Conservation (phyloP, 2,329 filamentous ascomycete genomes). For the Xylariaceae sp. region DNA sequence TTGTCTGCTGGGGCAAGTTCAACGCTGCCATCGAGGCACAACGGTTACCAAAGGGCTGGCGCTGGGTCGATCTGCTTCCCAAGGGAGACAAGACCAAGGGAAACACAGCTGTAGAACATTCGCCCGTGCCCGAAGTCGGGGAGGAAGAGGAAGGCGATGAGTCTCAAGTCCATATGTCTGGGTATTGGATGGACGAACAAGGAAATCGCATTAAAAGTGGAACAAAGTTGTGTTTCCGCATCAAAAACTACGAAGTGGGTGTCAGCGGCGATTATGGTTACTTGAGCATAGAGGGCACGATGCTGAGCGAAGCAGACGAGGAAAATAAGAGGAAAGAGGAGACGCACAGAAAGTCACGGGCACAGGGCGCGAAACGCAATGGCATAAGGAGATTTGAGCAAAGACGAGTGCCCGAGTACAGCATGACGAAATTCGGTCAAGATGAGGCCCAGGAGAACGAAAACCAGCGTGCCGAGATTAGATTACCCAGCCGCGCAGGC, state of each 20-base stretch:
- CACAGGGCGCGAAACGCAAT: conserved; percentile 37
- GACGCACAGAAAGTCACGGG: conserved; percentile 37
- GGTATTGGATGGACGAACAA: conserved; percentile 71
- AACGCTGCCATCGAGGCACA: conserved; percentile 81
- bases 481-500: conserved; percentile 33
- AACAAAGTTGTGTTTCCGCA: conserved; percentile 71
- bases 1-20: conserved; percentile 89
- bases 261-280: conserved; percentile 74
- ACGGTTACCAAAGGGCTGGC: conserved; percentile 75
- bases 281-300: conserved; percentile 83
- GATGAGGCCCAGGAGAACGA: conserved; percentile 46
- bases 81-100: conserved; percentile 28
- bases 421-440: conserved; percentile 53
- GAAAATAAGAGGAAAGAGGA: conserved; percentile 55
- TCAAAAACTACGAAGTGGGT: conserved; percentile 81
- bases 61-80: conserved; percentile 66
- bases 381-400: conserved; percentile 22
- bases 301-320: conserved; percentile 70
- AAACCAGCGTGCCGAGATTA: conserved; percentile 31
- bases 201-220: conserved; percentile 62
- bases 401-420: conserved; percentile 48
- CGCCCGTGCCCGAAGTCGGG: conserved; percentile 37
- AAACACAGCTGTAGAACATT: conserved; percentile 15
- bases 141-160: conserved; percentile 39
- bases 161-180: conserved; percentile 55